A percentile compares a stretch with the other conserved stretches of the same genome.
Conservation (phyloP, 257 asterid genomes). For the Pogostemon cablin region DNA sequence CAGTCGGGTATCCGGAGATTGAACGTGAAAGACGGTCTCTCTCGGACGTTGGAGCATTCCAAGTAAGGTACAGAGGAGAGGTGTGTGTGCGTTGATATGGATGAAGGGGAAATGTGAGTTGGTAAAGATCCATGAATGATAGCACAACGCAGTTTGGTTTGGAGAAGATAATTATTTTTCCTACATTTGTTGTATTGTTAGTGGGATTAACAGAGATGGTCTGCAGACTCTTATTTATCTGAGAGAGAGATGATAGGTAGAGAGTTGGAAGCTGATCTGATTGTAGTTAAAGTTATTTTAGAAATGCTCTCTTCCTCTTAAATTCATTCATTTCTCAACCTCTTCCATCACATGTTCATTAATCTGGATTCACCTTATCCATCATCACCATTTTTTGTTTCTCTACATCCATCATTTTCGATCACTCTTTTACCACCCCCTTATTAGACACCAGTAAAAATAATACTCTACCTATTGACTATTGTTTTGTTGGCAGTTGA, state of each 20-base stretch:
- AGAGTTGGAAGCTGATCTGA: conserved; percentile 22
- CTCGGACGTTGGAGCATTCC: conserved; percentile 18
- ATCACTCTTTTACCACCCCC: no score
- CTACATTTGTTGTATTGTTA: conserved; percentile 28
- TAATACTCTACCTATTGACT: no score
- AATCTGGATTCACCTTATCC: conserved; percentile 22
- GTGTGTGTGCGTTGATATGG: conserved; percentile 1
- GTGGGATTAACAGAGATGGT: conserved; percentile 33
- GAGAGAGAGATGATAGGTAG: conserved; percentile 5
- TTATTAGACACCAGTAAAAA: no score
- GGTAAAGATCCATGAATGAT: no score
- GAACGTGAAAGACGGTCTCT: background rate
- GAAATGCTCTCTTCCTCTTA: conserved; percentile 28
- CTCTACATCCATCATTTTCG: no score
- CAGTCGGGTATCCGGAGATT: background rate
- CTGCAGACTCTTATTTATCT: conserved; percentile 14
- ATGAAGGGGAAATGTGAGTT: no score
- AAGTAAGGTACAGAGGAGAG: conserved; percentile 21
- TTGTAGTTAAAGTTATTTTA: conserved; percentile 18
- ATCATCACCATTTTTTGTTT: background rate
- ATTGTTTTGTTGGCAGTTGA: no score
- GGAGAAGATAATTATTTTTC: conserved; percentile 23
- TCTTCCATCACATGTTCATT: conserved; percentile 29
- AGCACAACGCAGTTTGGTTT: background rate
- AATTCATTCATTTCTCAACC: conserved; percentile 13